These are phyloP conservation scores for Cyclotella baltica DNA, from an alignment of 108 stramenopile genomes.

Conservation along the genomic window DNA sequence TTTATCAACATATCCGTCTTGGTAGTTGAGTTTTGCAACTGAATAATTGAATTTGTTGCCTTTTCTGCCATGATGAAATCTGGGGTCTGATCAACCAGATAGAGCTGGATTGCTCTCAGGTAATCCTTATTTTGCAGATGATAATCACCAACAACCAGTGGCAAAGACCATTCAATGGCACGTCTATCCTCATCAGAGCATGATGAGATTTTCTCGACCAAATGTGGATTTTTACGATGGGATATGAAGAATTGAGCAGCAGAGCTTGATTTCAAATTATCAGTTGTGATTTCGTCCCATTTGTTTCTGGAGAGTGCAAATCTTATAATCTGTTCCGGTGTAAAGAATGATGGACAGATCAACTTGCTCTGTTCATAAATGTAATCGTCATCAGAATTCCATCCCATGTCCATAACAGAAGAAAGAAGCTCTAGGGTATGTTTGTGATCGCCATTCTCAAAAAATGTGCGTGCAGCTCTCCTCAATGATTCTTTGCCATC, in stretches of 20 bases:
- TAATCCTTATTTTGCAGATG: slow-evolving; percentile 3
- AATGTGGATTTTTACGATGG: not conserved
- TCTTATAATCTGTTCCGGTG: slow-evolving; percentile 4
- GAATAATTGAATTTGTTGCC: slow-evolving; percentile 15
- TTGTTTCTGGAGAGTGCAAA: slow-evolving; percentile 13
- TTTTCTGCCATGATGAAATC: slow-evolving; percentile 13
- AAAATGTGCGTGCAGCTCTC: slow-evolving; percentile 6
- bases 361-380: slow-evolving; percentile 16
- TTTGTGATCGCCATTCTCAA: slow-evolving; percentile 14
- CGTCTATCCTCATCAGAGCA: slow-evolving; percentile 1
- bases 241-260: not conserved
- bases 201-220: not conserved
- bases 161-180: not conserved
- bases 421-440: slow-evolving; percentile 15
- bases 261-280: slow-evolving; percentile 5
- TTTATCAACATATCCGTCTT: slow-evolving; percentile 4
- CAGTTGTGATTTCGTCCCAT: slow-evolving; percentile 16
- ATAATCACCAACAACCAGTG: slow-evolving; percentile 17
- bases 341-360: slow-evolving; percentile 7
- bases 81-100: not conserved
- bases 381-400: slow-evolving; percentile 18
- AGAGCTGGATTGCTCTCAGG: slow-evolving; percentile 1
- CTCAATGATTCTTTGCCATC: slow-evolving; percentile 18
- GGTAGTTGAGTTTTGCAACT: not conserved
- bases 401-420: slow-evolving; percentile 9